Evolutionary conservation across 1,284 basidiomycete species (phyloP), one percentile per base, ranked within the genome.

Genomic region (Trichosporon sp.): DNA sequence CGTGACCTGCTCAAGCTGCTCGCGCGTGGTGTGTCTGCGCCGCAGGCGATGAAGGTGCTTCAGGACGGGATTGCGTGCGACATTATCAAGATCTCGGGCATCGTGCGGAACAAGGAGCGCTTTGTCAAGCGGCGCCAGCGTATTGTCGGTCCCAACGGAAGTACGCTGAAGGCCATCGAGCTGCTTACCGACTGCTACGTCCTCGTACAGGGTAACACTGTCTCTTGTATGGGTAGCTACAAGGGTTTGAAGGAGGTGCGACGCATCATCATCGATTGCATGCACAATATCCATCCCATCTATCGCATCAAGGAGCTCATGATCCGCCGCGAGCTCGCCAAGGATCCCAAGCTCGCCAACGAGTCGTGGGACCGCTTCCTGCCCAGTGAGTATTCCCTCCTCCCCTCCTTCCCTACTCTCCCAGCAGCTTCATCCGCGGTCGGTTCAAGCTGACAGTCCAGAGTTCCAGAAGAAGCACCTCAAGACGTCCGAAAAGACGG

Each of bases 241-340:
- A 97, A 95, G 78, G 89, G 90, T 0, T 82, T 99, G 40, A 99
- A 98, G 78, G 95, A 98, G 78, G 95, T 99, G 4, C 86, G 96
- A 62, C 81, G 95, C 65, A 97, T 99, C 71, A 87, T 99, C 29
- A 81, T 98, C 59, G 96, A 99, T 78, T 99, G 96, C 82, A 96
- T 99, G 92, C 95, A 92, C 82, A 99, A 99, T 76, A 90, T 99
- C 59, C 96, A 99, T 76, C 96, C 96, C 2, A 99, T 99, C 76
- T 99, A 99, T 79, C 89, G 95, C 70, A 99, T 99, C 82, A 99
- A 99, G 91, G 96, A 99, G 81, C 85, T 99, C 56, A 99, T 99
- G 96, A 95, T 99, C 74, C 89, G 93, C 65, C 89, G 95, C 57
- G 96, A 99, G 81, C 85, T 99, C 6, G 94, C 95, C 14, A 98